Evolutionary conservation across 192 early-diverging fungal genomes (phyloP).

Genomic region (Gigaspora rosea): DNA sequence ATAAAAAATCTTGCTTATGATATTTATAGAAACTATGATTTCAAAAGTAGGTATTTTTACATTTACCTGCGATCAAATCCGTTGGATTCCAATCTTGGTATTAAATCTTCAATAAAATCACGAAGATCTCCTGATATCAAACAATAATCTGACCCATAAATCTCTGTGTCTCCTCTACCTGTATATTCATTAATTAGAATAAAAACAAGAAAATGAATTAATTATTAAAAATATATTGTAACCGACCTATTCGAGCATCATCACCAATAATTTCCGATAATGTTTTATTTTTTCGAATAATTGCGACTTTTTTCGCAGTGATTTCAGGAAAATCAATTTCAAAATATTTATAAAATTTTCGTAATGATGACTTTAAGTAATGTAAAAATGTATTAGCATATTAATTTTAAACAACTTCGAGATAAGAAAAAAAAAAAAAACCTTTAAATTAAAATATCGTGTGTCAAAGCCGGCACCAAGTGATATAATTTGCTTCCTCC

Average conservation of each 20-base stretch:
- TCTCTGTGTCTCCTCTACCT: slow-evolving; percentile 71
- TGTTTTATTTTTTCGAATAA: slow-evolving; percentile 53
- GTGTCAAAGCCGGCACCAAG: slow-evolving; percentile 95
- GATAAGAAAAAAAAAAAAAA: slow-evolving; percentile 20
- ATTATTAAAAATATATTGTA: background rate
- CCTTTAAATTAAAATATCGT: slow-evolving; percentile 81
- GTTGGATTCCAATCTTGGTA: slow-evolving; percentile 55
- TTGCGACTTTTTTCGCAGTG: slow-evolving; percentile 74
- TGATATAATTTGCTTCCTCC: slow-evolving; percentile 77
- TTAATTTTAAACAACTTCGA: background rate
- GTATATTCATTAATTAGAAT: slow-evolving; percentile 15
- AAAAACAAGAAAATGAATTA: background rate
- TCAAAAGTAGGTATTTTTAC: background rate
- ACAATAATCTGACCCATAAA: slow-evolving; percentile 67
- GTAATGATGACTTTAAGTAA: slow-evolving; percentile 1
- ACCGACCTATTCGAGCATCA: slow-evolving; percentile 23
- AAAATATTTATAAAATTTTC: slow-evolving; percentile 62
- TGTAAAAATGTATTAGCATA: background rate
- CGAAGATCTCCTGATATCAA: slow-evolving; percentile 84
- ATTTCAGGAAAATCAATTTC: slow-evolving; percentile 94
- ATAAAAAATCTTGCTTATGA: background rate
- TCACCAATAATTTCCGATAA: slow-evolving; percentile 43
- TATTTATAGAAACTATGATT: background rate
- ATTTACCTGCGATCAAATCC: slow-evolving; percentile 62
- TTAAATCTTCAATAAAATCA: slow-evolving; percentile 58